Base-by-base conservation (phyloP, 495 filamentous ascomycete species). In the Penicillium paxilli region DNA sequence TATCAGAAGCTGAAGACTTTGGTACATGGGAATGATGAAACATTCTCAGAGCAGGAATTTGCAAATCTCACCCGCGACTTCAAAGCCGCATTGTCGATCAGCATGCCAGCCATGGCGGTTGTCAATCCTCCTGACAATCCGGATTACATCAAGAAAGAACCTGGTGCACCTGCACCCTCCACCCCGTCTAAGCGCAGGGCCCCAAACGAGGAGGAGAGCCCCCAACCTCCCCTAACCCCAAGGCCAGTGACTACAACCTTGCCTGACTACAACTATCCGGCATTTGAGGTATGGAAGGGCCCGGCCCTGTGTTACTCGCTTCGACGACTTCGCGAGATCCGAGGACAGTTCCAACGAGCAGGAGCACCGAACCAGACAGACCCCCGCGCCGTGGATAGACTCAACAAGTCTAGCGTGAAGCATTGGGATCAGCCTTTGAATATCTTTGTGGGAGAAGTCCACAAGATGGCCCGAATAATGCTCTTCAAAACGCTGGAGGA, bases 301-400 rank as follows among this genome's bases (percentile, higher is more conserved):
- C 11, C 35, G 4, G 35, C 35, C 9, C 14, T 6, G 8, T 16
- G 21, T 59, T 37, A 6, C 77, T 79, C 30, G 58, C 51, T 3
- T 60, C 71, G 35, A 47, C 58, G 16, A 65, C 67, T 80, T 0
- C 58, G 67, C 0, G 54, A 57, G 0, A 68, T 76, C 24, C 69
- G 73, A 10, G 65, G 71, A 42, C 66, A 77, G n/a, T 69, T 66
- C 0, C 70, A 72, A 19, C 60, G 57, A 2, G 68, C 65, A 12
- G 71, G 74, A 0, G 60, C 78, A 0, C 73, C 73, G 0, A 67
- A 73, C 17, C 69, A 75, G 17, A 68, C 67, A 5, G 68, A 79
- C 24, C 75, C 78, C 0, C 71, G 71, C 2, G 75, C 76, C 0
- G 72, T 73, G 4, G 72, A 79, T 16, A 63, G 51, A 0, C 65